A percentile compares a stretch with the other conserved stretches of the same genome.
Conservation (phyloP, 176 grass and related monocot species). For the Ananas comosus region DNA sequence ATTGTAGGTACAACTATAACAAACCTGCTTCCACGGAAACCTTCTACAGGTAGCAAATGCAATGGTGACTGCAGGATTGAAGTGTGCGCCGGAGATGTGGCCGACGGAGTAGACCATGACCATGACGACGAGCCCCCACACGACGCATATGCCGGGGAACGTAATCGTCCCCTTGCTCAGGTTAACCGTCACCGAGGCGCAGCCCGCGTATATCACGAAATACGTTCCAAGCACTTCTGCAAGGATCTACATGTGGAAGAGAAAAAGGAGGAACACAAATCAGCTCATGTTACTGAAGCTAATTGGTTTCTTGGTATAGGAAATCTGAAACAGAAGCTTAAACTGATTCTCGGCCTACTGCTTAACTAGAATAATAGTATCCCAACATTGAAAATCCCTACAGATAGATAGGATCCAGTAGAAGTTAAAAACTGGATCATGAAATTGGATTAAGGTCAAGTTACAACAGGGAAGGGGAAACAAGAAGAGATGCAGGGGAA, state of each 20-base stretch:
- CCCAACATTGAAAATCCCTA: no score
- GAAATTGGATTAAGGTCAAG: no score
- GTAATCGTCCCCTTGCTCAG: constrained; percentile 55
- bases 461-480: neutral
- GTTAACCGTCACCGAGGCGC: constrained; percentile 62
- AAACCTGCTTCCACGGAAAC: constrained; percentile 83
- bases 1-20: neutral
- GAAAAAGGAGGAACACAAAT: neutral
- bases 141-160: constrained; percentile 65
- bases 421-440: no score
- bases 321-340: no score
- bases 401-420: no score
- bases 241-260: constrained; percentile 26
- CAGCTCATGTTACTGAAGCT: neutral
- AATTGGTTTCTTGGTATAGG: neutral
- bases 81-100: constrained; percentile 74
- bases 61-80: constrained; percentile 84
- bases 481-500: neutral
- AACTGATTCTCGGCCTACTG: no score
- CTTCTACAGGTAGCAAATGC: constrained; percentile 65
- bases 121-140: constrained; percentile 86
- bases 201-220: constrained; percentile 80
- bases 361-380: no score
- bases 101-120: constrained; percentile 73
- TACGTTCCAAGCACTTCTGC: constrained; percentile 72